Evolutionary conservation across 2,329 filamentous ascomycete genomes (phyloP), one percentile per base, ranked within the genome.

Genomic region (Pseudodiploospora longispora): DNA sequence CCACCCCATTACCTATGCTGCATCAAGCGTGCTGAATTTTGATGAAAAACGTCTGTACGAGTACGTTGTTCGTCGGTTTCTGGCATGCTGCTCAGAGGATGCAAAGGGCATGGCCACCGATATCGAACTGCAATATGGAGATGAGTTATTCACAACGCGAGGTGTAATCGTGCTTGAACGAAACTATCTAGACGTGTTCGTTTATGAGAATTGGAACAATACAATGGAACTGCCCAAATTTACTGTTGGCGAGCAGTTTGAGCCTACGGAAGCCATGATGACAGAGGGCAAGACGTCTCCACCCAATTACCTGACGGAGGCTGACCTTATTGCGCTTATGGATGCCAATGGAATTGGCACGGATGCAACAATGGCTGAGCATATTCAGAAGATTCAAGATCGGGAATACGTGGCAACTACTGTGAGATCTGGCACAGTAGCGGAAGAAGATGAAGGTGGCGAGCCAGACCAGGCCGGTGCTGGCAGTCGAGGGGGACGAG

Each of bases 301-400:
- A 9, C 93, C 93, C 1, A 79, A 76, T 27, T 96, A 95, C 60
- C 74, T 98, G 30, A 97, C 93, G 0, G 93, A 98, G 61, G 90
- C 93, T 1, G 93, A 98, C 60, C 73, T 98, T 28, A 95, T 98
- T 59, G 85, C 85, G 3, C 76, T 98, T 8, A 98, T 98, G 93
- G 93, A 98, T 67, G 90, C 88, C 37, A 98, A 98, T 60, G 93
- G 93, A 2, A 98, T 98, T 51, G 93, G 93, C 9, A 98, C 93
- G 7, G 93, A 98, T 67, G 93, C 93, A 6, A 98, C 93, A 1
- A 98, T 98, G 93, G 93, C 93, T 0, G 93, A 98, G 57, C 93
- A 98, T 60, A 98, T 98, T 57, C 82, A 87, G 47, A 98, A 91
- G 65, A 95, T 98, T 55, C 89, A 97, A 63, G 80, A 90, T 47